phyloP scores from a whole-genome alignment of 495 filamentous ascomycete genomes.

The Bacidia rubella region DNA sequence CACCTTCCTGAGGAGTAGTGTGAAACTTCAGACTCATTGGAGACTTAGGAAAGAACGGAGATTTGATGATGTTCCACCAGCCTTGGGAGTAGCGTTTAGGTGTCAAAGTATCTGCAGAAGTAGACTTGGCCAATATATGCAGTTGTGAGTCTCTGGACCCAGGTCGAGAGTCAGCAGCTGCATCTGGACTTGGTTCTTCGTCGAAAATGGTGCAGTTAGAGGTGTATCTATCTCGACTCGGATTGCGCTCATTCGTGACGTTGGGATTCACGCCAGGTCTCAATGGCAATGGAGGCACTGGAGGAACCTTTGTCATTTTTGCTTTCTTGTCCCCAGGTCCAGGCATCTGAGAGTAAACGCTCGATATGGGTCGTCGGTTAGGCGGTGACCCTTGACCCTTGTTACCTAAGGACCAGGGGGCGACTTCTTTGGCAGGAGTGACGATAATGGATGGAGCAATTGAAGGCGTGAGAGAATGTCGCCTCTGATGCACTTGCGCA shows the following conservation, averaged over 20 bases:
- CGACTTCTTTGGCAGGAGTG: slow-evolving; percentile 47
- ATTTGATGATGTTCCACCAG: slow-evolving; percentile 82
- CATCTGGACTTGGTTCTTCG: slow-evolving; percentile 32
- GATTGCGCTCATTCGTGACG: slow-evolving; percentile 17
- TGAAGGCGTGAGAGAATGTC: slow-evolving; percentile 31
- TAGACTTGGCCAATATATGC: slow-evolving; percentile 13
- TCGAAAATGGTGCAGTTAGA: slow-evolving; percentile 46
- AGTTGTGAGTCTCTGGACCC: slow-evolving; percentile 26
- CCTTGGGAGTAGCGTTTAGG: slow-evolving; percentile 52
- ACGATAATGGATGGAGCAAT: slow-evolving; percentile 48
- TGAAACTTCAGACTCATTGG: slow-evolving; percentile 20
- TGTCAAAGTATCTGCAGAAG: slow-evolving; percentile 26
- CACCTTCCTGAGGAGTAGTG: slow-evolving; percentile 12
- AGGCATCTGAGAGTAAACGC: slow-evolving; percentile 56
- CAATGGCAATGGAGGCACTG: slow-evolving; percentile 48
- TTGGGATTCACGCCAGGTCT: slow-evolving; percentile 23
- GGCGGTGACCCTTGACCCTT: slow-evolving; percentile 13
- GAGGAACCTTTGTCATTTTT: slow-evolving; percentile 33
- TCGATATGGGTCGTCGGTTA: slow-evolving; percentile 40
- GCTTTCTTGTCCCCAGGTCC: slow-evolving; percentile 20
- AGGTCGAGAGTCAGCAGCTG: slow-evolving; percentile 16
- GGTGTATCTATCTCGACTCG: slow-evolving; percentile 19
- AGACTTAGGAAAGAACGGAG: slow-evolving; percentile 51
- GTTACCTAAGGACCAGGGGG: slow-evolving; percentile 47
- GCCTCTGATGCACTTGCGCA: slow-evolving; percentile 20